Conservation (phyloP, 805 yeast species). For the Ogataea pilisensis region DNA sequence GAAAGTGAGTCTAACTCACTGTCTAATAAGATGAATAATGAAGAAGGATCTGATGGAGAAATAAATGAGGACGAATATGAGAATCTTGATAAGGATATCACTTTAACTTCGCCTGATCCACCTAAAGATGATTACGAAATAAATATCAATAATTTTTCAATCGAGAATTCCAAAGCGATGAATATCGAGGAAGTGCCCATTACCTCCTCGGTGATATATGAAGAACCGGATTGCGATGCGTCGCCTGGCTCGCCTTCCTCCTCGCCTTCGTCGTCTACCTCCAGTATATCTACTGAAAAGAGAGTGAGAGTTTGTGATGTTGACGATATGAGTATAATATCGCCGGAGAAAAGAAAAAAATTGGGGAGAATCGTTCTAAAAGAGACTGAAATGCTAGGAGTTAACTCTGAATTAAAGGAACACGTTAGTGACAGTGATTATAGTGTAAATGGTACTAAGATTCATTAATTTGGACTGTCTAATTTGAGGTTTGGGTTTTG, state of each 20-base stretch:
- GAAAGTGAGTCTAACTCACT: not conserved
- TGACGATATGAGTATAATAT: conserved; percentile 4
- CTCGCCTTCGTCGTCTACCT: not conserved
- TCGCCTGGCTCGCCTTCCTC: not conserved
- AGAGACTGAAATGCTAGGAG: conserved; percentile 17
- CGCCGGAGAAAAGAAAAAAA: conserved; percentile 21
- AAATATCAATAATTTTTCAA: conserved; percentile 1
- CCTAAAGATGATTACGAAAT: conserved; percentile 12
- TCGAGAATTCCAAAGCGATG: not conserved
- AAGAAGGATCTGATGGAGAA: not conserved
- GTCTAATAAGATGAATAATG: not conserved
- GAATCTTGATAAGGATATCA: conserved; percentile 13
- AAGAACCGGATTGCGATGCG: not conserved
- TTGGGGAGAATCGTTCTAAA: conserved; percentile 15
- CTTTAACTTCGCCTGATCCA: conserved; percentile 18
- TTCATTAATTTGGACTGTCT: too few relatives aligned
- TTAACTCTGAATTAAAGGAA: conserved; percentile 1
- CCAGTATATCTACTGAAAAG: conserved; percentile 5
- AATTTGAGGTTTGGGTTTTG: too few relatives aligned
- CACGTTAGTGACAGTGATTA: not conserved
- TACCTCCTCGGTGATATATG: not conserved
- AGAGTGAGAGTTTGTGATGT: conserved; percentile 5
- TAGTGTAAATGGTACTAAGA: too few relatives aligned
- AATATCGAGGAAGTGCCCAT: not conserved
- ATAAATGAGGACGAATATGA: conserved; percentile 2